Conservation (phyloP, 2,329 filamentous ascomycete genomes). For the Cercospora brassicicola region DNA sequence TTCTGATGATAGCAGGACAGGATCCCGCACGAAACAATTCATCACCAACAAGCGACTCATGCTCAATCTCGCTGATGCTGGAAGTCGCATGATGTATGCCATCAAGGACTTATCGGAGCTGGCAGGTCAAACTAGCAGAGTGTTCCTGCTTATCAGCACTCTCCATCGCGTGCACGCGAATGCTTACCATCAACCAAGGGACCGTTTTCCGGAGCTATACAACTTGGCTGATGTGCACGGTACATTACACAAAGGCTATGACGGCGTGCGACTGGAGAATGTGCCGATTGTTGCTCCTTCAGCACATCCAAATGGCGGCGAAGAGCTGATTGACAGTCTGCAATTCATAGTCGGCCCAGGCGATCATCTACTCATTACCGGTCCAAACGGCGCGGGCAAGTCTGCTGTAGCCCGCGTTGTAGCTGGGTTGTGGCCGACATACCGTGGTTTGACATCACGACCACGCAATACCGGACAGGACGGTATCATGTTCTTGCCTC, state of each 20-base stretch:
- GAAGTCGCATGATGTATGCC: constrained; percentile 98
- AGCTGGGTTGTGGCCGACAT: constrained; percentile 92
- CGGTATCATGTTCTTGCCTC: constrained; percentile 97
- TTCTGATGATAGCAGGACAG: constrained; percentile 28
- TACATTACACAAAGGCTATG: constrained; percentile 90
- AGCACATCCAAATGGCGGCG: constrained; percentile 84
- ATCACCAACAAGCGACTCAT: constrained; percentile 99
- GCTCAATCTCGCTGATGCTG: constrained; percentile 93
- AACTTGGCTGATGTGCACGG: constrained; percentile 90
- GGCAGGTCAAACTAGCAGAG: constrained; percentile 90
- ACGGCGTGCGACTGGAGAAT: constrained; percentile 88
- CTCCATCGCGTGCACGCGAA: constrained; percentile 90
- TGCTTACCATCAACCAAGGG: constrained; percentile 72
- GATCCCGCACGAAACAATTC: constrained; percentile 93
- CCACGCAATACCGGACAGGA: constrained; percentile 70
- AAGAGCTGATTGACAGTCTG: constrained; percentile 84
- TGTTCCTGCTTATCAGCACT: constrained; percentile 93
- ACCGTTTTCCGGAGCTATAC: constrained; percentile 73
- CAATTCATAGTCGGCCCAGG: constrained; percentile 86
- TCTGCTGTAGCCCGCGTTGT: constrained; percentile 83
- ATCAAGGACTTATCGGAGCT: constrained; percentile 97
- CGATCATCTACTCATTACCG: constrained; percentile 91
- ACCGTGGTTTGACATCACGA: constrained; percentile 85
- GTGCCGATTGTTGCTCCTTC: constrained; percentile 89
- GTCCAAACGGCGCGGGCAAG: constrained; percentile 92